Evolutionary conservation across 148 eudicot genomes (phyloP).

Genomic region (Rhododendron griersonianum): DNA sequence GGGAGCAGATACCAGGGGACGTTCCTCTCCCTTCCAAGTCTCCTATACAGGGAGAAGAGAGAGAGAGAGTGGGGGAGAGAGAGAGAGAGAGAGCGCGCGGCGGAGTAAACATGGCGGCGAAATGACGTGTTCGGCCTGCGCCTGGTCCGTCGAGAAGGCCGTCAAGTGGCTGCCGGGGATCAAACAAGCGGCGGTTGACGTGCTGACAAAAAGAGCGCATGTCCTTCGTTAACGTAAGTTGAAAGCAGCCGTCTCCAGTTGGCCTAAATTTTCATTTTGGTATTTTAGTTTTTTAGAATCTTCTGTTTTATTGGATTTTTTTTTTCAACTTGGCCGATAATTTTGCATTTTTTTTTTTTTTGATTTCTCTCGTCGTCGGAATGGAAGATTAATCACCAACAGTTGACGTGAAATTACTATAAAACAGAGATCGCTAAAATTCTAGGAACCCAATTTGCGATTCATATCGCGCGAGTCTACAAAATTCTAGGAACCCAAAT

Average conservation of each 20-base stretch:
- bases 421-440: not conserved
- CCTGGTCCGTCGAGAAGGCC: slow-evolving; percentile 78
- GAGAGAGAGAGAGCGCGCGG: not conserved
- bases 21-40: no score
- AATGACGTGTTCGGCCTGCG: slow-evolving; percentile 88
- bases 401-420: not conserved
- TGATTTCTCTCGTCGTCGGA: not conserved
- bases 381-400: not conserved
- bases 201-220: slow-evolving; percentile 56
- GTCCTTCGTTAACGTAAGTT: slow-evolving; percentile 69
- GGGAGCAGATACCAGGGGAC: no score
- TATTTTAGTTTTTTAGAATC: not conserved
- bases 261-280: no score
- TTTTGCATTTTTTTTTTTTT: not conserved
- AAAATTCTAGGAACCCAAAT: no score
- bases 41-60: not conserved
- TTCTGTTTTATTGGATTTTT: not conserved
- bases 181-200: slow-evolving; percentile 65
- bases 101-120: slow-evolving; percentile 30
- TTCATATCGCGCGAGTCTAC: no score
- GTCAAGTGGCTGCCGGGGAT: slow-evolving; percentile 75
- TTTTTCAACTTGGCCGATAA: not conserved
- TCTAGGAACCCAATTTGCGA: no score
- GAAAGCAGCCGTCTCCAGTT: no score
- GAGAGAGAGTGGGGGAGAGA: not conserved